Conservation (phyloP, 768 basidiomycete genomes). For the Xerocomellus dryophilus region DNA sequence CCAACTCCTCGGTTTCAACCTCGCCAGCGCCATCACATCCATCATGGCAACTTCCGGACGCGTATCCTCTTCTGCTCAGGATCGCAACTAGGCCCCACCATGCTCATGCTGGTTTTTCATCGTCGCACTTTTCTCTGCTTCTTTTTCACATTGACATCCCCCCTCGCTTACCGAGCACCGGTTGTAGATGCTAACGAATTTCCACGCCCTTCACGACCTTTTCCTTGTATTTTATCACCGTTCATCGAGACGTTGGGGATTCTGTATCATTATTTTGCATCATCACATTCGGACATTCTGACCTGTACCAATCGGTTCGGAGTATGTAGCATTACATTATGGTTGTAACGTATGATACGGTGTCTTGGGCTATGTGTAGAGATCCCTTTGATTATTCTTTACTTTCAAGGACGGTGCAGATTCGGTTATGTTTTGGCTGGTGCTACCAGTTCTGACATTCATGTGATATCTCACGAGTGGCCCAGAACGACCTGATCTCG, state of each 20-base stretch:
- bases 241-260: slow-evolving; percentile 17
- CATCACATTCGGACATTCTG: slow-evolving; percentile 25
- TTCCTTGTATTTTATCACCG: slow-evolving; percentile 31
- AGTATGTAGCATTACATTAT: slow-evolving; percentile 38
- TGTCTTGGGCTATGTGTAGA: slow-evolving; percentile 15
- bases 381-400: background rate
- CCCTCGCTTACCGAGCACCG: slow-evolving; percentile 3
- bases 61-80: slow-evolving; percentile 1
- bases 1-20: slow-evolving; percentile 25
- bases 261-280: slow-evolving; percentile 38
- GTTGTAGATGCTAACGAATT: slow-evolving; percentile 25
- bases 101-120: slow-evolving; percentile 2
- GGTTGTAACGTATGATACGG: slow-evolving; percentile 33
- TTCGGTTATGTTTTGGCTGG: background rate
- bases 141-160: slow-evolving; percentile 3
- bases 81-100: slow-evolving; percentile 2
- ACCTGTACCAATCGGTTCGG: slow-evolving; percentile 17
- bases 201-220: slow-evolving; percentile 28
- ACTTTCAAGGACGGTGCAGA: background rate
- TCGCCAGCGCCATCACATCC: background rate
- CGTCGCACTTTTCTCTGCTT: slow-evolving; percentile 1
- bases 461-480: slow-evolving; percentile 16
- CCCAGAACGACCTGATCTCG: slow-evolving; percentile 7
- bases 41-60: slow-evolving; percentile 19
- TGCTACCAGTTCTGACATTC: slow-evolving; percentile 1